A percentile compares a stretch with the other conserved stretches of the same genome.
Conservation (phyloP, 352 stramenopile species). For the Globisporangium lucens region DNA sequence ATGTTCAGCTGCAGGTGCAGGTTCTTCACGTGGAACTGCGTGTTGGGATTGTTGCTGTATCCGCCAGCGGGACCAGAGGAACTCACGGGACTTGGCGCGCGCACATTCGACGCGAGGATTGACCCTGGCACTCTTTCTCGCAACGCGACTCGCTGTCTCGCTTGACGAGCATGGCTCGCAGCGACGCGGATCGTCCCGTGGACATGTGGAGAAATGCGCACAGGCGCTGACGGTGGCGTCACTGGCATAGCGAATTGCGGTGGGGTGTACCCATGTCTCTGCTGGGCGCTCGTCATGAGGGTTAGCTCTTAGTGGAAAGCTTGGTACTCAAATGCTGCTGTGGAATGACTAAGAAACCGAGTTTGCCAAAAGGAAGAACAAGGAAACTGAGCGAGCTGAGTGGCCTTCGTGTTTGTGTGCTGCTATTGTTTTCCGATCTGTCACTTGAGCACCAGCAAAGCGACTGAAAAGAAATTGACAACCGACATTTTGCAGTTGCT, state of each 20-base stretch:
- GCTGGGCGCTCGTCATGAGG: conserved; percentile 14
- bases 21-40: conserved; percentile 28
- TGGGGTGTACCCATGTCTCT: conserved; percentile 4
- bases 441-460: background rate
- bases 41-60: background rate
- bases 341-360: background rate
- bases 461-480: background rate
- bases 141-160: conserved; percentile 28
- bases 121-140: background rate
- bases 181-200: conserved; percentile 39
- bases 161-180: conserved; percentile 39
- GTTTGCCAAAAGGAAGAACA: background rate
- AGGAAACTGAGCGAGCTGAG: background rate
- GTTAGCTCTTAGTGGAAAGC: background rate
- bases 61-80: background rate
- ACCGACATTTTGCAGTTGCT: background rate
- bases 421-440: background rate
- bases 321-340: background rate
- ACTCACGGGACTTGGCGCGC: conserved; percentile 20
- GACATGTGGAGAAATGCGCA: conserved; percentile 13
- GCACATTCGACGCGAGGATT: background rate
- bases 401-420: background rate
- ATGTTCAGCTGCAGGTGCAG: conserved; percentile 59
- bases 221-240: background rate
- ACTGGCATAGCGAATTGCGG: background rate